These are phyloP conservation scores for Wickerhamiella cacticola DNA, from an alignment of 805 yeast genomes.

Conservation along the genomic window DNA sequence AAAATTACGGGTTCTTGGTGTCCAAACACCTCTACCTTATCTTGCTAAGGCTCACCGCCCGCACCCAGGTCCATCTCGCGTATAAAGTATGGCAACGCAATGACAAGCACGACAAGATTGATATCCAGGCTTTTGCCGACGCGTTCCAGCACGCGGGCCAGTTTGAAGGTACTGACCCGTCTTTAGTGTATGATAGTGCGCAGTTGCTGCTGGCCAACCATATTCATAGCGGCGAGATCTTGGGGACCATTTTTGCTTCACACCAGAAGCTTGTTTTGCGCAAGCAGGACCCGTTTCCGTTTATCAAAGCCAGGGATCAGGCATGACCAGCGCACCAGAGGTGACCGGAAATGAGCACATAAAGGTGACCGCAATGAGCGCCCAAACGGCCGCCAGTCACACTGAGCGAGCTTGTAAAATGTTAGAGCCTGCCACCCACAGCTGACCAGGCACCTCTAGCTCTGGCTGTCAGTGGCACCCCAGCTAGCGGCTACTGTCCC, in stretches of 20 bases:
- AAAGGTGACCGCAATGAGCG: too few species aligned
- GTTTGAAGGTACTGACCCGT: background rate
- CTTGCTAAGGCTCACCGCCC: slow-evolving; percentile 13
- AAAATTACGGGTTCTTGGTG: slow-evolving; percentile 11
- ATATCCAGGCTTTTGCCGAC: slow-evolving; percentile 9
- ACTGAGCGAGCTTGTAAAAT: too few species aligned
- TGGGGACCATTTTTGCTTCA: slow-evolving; percentile 21
- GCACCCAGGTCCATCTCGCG: slow-evolving; percentile 16
- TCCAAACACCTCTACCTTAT: slow-evolving; percentile 18
- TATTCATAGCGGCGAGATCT: slow-evolving; percentile 18
- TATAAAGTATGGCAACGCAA: slow-evolving; percentile 15
- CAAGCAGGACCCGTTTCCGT: slow-evolving; percentile 20
- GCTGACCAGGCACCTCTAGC: too few species aligned
- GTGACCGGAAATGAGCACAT: too few species aligned
- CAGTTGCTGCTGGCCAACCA: slow-evolving; percentile 19
- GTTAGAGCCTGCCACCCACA: too few species aligned
- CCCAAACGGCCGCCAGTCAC: too few species aligned
- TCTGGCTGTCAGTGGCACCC: too few species aligned
- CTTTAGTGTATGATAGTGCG: slow-evolving; percentile 11
- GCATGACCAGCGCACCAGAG: background rate
- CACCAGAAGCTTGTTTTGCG: slow-evolving; percentile 19
- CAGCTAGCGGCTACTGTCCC: too few species aligned
- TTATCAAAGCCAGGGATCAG: slow-evolving; percentile 4
- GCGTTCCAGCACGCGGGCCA: slow-evolving; percentile 4
- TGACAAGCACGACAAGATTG: slow-evolving; percentile 16